Evolutionary conservation across 2,329 filamentous ascomycete genomes (phyloP).

Genomic region (Cylindrodendrum hubeiense): DNA sequence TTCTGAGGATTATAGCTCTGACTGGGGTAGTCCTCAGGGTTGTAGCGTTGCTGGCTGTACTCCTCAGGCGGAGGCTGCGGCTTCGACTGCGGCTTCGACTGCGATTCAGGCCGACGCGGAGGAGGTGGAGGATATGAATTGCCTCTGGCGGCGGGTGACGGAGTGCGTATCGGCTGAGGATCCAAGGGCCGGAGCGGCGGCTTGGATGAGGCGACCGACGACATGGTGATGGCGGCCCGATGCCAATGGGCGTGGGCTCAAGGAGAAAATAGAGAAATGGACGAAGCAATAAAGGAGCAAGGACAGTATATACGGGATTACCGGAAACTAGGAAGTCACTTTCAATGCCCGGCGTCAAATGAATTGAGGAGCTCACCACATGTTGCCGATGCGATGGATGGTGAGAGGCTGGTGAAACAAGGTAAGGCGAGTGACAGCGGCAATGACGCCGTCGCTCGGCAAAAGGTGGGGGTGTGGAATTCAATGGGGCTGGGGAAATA

Average conservation of each 20-base stretch:
- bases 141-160: conserved; percentile 36
- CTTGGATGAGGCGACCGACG: conserved; percentile 21
- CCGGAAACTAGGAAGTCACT: background rate
- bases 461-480: conserved; percentile 39
- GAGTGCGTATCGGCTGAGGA: conserved; percentile 44
- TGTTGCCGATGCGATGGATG: conserved; percentile 25
- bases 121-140: conserved; percentile 30
- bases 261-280: background rate
- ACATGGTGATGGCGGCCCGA: conserved; percentile 19
- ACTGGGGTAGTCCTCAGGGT: conserved; percentile 36
- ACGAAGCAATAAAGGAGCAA: background rate
- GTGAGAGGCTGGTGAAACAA: conserved; percentile 40
- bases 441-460: conserved; percentile 39
- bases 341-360: conserved; percentile 18
- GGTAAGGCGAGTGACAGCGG: conserved; percentile 25
- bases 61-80: conserved; percentile 16
- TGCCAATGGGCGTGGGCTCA: conserved; percentile 8
- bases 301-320: background rate
- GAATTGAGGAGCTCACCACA: conserved; percentile 25
- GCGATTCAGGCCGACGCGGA: conserved; percentile 9
- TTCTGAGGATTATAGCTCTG: conserved; percentile 32
- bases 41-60: conserved; percentile 34
- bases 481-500: conserved; percentile 39
- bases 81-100: conserved; percentile 24
- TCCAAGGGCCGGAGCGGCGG: conserved; percentile 42